Conservation (phyloP, 257 asterid species). For the Lycium ferocissimum region DNA sequence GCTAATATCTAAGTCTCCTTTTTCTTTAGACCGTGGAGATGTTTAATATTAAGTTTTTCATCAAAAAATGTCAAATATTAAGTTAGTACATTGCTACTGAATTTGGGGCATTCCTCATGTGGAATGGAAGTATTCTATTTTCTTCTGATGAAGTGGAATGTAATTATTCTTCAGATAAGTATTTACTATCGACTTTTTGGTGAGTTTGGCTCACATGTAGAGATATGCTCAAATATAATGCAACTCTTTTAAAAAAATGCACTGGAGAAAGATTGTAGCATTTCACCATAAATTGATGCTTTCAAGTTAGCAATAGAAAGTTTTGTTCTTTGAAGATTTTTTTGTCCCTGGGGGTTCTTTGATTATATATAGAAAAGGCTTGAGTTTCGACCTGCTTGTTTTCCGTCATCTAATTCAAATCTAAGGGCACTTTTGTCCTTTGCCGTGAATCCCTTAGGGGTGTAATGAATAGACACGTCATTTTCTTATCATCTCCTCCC, state of each 20-base stretch:
- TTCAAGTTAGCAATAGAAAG: neutral
- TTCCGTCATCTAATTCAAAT: no score
- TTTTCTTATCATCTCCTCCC: no score
- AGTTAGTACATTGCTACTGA: neutral
- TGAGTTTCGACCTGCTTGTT: no score
- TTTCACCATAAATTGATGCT: neutral
- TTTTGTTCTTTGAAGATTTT: neutral
- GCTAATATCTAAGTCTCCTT: neutral
- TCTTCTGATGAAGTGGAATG: neutral
- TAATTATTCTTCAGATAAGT: neutral
- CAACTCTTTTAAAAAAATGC: neutral
- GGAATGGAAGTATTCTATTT: neutral
- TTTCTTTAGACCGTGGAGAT: neutral
- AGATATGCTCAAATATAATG: neutral
- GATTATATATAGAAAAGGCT: no score
- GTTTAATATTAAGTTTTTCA: neutral
- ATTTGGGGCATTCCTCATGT: neutral
- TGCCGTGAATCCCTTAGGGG: no score
- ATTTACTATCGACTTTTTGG: neutral
- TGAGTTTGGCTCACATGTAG: neutral
- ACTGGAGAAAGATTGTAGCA: neutral
- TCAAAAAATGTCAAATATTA: neutral
- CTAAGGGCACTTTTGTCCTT: no score
- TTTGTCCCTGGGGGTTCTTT: neutral
- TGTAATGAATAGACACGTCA: no score